Base-by-base conservation (phyloP, 2,329 filamentous ascomycete genomes). In the Nigrograna mackinnonii region DNA sequence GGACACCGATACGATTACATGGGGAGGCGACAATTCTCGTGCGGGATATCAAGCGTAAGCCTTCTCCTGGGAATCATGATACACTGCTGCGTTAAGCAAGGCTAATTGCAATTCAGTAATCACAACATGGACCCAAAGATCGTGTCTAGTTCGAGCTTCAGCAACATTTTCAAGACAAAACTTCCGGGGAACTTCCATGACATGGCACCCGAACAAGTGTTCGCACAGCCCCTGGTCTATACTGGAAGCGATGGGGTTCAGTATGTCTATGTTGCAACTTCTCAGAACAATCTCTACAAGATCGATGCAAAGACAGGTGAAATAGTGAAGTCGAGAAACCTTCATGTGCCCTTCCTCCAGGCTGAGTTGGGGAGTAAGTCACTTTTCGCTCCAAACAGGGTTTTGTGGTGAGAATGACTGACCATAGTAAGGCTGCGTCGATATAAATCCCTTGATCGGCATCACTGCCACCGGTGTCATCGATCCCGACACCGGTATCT, bases 41-140 rank as follows among this genome's bases (percentile, higher is more conserved):
- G 58, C 72, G 11, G 78, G 79, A 20, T 82, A 82, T 56, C 75
- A 79, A 57, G 72, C 69, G 77, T 79, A 52, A 58, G 73, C 17
- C 16, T 11, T 22, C 4, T 11, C 31, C n/a, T n/a, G n/a, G n/a
- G n/a, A n/a, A n/a, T 28, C 31, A 7, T 6, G 12, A 36, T 11
- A 36, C 6, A 4, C 36, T 4, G 22, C 16, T 21, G n/a, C 16
- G 11, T 12, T 13, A 22, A 9, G 24, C 9, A 7, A 12, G 31
- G 31, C 21, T 41, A 20, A 41, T 17, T 4, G 6, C 11, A 11
- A 6, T 12, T 12, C 28, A 55, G 56, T 16, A 84, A 81, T 55
- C 81, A 85, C 57, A 84, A 84, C 62, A 79, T 85, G 75, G 79
- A 84, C 54, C 82, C 82, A 1, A 70, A 76, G 12, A 67, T 83